A percentile compares a stretch with the other conserved stretches of the same genome.
phyloP scores from a whole-genome alignment of 2,329 filamentous ascomycete species.

The Aaosphaeria arxii region DNA sequence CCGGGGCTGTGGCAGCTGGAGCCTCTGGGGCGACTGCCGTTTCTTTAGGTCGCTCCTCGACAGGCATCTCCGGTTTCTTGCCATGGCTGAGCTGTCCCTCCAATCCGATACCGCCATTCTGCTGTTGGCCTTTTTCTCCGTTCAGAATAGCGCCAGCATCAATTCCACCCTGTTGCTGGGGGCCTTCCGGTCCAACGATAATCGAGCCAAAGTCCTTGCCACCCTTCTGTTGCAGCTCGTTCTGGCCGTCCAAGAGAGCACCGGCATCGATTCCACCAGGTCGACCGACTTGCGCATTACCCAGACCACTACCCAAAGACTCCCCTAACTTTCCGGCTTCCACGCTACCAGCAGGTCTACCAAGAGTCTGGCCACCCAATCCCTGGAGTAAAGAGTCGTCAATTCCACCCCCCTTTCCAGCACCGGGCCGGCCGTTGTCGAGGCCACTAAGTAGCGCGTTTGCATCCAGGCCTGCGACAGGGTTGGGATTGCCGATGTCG shows the following conservation, averaged over 20 bases:
- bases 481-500: slow-evolving; percentile 1
- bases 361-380: too few relatives aligned
- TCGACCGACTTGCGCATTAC: not conserved
- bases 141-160: slow-evolving; percentile 1
- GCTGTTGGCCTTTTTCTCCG: not conserved
- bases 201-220: slow-evolving; percentile 6
- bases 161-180: not conserved
- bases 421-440: not conserved
- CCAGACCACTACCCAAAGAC: not conserved
- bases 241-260: slow-evolving; percentile 1
- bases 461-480: slow-evolving; percentile 5
- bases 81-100: too few relatives aligned
- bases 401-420: not conserved
- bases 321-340: too few relatives aligned
- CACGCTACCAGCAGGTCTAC: too few relatives aligned
- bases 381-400: too few relatives aligned
- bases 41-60: not conserved
- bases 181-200: not conserved
- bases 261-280: not conserved
- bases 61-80: not conserved
- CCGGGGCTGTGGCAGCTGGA: too few relatives aligned
- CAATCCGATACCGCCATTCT: too few relatives aligned
- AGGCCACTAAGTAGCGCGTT: slow-evolving; percentile 4
- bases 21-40: too few relatives aligned
- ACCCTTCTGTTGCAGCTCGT: not conserved